phyloP scores from a whole-genome alignment of 2,329 filamentous ascomycete genomes.

The Hirsutella minnesotensis region DNA sequence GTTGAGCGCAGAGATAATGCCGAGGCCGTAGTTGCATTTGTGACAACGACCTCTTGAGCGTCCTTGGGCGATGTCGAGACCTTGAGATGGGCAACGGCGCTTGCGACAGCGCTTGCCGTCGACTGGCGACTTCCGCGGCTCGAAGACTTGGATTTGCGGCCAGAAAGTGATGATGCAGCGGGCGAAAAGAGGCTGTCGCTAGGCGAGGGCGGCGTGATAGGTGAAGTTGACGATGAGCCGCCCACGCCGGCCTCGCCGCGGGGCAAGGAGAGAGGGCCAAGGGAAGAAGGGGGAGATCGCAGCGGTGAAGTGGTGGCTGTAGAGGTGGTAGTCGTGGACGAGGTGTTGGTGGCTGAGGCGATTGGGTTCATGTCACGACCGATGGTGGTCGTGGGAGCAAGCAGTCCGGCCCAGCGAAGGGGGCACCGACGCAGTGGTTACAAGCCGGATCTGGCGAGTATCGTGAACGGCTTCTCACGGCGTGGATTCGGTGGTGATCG shows the following conservation, averaged over 20 bases:
- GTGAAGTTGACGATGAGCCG: not conserved
- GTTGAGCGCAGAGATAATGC: not conserved
- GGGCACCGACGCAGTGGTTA: too few relatives aligned
- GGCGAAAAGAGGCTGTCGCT: not conserved
- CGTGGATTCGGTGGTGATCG: conserved; percentile 1
- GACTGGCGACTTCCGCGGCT: too few relatives aligned
- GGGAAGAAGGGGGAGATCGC: not conserved
- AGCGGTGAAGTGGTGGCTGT: not conserved
- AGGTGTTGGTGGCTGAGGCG: not conserved
- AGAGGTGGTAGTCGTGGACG: not conserved
- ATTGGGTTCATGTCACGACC: not conserved
- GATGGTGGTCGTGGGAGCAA: too few relatives aligned
- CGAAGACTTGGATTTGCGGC: too few relatives aligned
- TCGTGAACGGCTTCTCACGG: not conserved
- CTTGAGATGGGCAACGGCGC: too few relatives aligned
- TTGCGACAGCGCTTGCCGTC: too few relatives aligned
- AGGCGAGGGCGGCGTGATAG: not conserved
- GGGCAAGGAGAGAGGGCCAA: not conserved
- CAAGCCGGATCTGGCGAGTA: too few relatives aligned
- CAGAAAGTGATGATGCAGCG: not conserved
- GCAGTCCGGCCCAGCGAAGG: too few relatives aligned
- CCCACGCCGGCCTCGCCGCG: not conserved
- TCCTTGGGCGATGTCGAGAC: too few relatives aligned
- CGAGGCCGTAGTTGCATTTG: not conserved
- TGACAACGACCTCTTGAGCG: too few relatives aligned